Evolutionary conservation across 2,329 filamentous ascomycete species (phyloP).

Genomic region (Paraconiothyrium brasiliense): DNA sequence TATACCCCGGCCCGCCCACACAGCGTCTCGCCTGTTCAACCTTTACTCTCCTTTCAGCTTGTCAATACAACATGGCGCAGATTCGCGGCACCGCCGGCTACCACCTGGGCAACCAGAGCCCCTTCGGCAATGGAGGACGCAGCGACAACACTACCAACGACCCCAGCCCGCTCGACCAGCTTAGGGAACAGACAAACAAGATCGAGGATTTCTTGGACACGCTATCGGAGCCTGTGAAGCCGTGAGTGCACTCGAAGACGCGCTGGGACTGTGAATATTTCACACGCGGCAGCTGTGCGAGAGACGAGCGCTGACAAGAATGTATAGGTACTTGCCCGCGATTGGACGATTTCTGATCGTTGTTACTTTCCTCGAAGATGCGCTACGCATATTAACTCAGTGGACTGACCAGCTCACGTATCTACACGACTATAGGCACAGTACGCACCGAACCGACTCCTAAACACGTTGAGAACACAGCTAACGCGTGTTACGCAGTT

Average conservation of each 20-base stretch:
- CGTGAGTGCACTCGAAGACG: conserved; percentile 67
- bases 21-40: conserved; percentile 31
- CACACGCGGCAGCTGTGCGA: conserved; percentile 8
- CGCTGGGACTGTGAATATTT: conserved; percentile 10
- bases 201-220: conserved; percentile 94
- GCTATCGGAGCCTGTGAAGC: conserved; percentile 89
- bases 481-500: conserved; percentile 64
- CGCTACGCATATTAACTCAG: conserved; percentile 94
- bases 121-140: conserved; percentile 71
- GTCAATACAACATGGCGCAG: conserved; percentile 60
- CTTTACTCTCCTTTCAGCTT: conserved; percentile 27
- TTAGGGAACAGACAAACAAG: conserved; percentile 96
- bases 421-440: conserved; percentile 89
- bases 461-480: conserved; percentile 4
- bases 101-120: conserved; percentile 79
- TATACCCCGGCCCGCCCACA: conserved; percentile 37
- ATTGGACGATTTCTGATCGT: conserved; percentile 98
- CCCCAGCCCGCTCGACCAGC: conserved; percentile 82
- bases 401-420: conserved; percentile 96
- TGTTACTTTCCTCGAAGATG: conserved; percentile 97
- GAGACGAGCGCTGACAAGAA: conserved; percentile 32
- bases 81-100: conserved; percentile 77
- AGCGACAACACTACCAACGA: conserved; percentile 69
- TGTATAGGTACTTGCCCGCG: conserved; percentile 82
- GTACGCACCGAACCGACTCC: conserved; percentile 61